These are phyloP conservation scores for Teratosphaeria destructans DNA, from an alignment of 2,329 filamentous ascomycete genomes.

Conservation along the genomic window DNA sequence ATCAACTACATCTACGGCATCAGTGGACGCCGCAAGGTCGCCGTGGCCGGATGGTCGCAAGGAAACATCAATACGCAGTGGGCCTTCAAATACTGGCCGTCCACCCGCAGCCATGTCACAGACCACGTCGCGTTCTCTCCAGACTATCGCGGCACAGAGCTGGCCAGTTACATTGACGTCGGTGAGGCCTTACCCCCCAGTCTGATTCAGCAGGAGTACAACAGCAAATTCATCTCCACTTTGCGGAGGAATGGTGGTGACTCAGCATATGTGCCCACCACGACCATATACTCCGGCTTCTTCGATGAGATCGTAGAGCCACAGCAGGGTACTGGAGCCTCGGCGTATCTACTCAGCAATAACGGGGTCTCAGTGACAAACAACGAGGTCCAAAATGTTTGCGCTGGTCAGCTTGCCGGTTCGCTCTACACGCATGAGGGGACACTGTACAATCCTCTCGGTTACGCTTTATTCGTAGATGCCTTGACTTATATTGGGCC, in stretches of 20 bases:
- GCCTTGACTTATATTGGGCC: slow-evolving; percentile 40
- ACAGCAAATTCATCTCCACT: slow-evolving; percentile 33
- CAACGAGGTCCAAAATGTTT: slow-evolving; percentile 38
- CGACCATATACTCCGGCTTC: slow-evolving; percentile 40
- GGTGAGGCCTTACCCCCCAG: slow-evolving; percentile 24
- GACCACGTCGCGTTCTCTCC: slow-evolving; percentile 44
- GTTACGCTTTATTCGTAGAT: slow-evolving; percentile 36
- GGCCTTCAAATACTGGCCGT: slow-evolving; percentile 49
- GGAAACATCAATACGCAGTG: slow-evolving; percentile 46
- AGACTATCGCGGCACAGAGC: slow-evolving; percentile 42
- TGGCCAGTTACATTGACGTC: slow-evolving; percentile 27
- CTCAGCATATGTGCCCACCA: slow-evolving; percentile 46
- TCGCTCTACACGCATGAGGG: slow-evolving; percentile 42
- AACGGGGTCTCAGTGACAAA: slow-evolving; percentile 38
- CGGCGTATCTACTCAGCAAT: slow-evolving; percentile 34
- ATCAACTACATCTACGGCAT: slow-evolving; percentile 45
- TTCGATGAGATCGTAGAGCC: slow-evolving; percentile 45
- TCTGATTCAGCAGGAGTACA: slow-evolving; percentile 40
- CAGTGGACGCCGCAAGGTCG: slow-evolving; percentile 28
- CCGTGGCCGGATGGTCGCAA: slow-evolving; percentile 46
- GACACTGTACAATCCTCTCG: slow-evolving; percentile 40
- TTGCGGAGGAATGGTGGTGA: slow-evolving; percentile 38
- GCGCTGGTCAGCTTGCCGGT: slow-evolving; percentile 31
- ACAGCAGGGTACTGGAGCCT: slow-evolving; percentile 37
- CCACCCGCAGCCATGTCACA: slow-evolving; percentile 33